Percentiles rank a stretch among this genome's conserved stretches.
Conservation (phyloP, 805 yeast species). For the Isabelozyma pseudorhagii region DNA sequence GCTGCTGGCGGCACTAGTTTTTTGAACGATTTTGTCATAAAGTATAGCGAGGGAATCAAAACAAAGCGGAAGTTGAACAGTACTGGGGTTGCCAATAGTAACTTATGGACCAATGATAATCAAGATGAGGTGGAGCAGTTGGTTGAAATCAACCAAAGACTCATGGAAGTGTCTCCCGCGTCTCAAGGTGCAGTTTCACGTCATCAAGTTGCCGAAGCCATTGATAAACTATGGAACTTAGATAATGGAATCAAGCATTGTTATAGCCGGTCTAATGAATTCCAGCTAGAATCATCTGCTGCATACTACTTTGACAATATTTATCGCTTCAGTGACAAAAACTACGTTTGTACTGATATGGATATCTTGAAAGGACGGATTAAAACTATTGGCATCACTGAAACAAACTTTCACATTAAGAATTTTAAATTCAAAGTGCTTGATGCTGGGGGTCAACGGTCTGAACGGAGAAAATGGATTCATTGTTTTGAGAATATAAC, state of each 20-base stretch:
- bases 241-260: slow-evolving; percentile 67
- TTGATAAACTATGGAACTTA: slow-evolving; percentile 61
- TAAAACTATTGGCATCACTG: slow-evolving; percentile 94
- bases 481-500: slow-evolving; percentile 91
- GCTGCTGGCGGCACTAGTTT: slow-evolving; percentile 65
- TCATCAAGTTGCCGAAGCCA: slow-evolving; percentile 67
- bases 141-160: neutral
- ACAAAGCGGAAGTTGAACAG: slow-evolving; percentile 49
- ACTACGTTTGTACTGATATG: slow-evolving; percentile 69
- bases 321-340: slow-evolving; percentile 57
- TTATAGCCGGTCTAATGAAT: slow-evolving; percentile 62
- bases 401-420: slow-evolving; percentile 68
- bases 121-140: neutral
- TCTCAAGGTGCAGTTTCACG: slow-evolving; percentile 16
- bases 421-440: slow-evolving; percentile 68
- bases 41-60: slow-evolving; percentile 55
- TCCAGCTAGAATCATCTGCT: slow-evolving; percentile 84
- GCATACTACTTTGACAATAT: slow-evolving; percentile 76
- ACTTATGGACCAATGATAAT: slow-evolving; percentile 17
- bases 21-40: slow-evolving; percentile 60
- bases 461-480: slow-evolving; percentile 91
- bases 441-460: slow-evolving; percentile 96
- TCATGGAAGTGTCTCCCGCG: neutral
- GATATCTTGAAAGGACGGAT: slow-evolving; percentile 90
- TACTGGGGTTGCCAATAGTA: slow-evolving; percentile 42